Evolutionary conservation across 2,329 filamentous ascomycete genomes (phyloP).

Genomic region (Zymoseptoria crescenta): DNA sequence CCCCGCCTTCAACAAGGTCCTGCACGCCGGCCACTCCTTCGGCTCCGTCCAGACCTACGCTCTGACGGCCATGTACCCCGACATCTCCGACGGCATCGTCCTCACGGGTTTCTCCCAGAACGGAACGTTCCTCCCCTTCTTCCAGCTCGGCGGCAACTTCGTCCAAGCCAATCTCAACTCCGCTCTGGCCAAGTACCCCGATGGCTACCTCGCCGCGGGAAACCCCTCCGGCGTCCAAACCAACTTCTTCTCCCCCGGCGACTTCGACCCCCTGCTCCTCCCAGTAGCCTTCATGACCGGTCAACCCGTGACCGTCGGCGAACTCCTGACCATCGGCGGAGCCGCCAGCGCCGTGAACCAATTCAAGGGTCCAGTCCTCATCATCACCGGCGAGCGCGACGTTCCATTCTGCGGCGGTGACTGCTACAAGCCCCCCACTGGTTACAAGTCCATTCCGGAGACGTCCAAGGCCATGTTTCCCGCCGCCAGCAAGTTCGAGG

Average conservation of each 20-base stretch:
- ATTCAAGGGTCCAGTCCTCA: conserved; percentile 49
- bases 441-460: conserved; percentile 39
- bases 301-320: conserved; percentile 52
- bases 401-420: conserved; percentile 53
- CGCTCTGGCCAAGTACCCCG: conserved; percentile 24
- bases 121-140: conserved; percentile 35
- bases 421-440: conserved; percentile 41
- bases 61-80: conserved; percentile 46
- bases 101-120: conserved; percentile 54
- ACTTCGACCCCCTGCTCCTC: conserved; percentile 50
- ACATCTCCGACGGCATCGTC: conserved; percentile 50
- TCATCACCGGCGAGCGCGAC: conserved; percentile 52
- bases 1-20: conserved; percentile 37
- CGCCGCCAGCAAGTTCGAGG: conserved; percentile 41
- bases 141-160: conserved; percentile 27
- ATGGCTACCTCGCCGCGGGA: conserved; percentile 48
- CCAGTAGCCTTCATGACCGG: conserved; percentile 39
- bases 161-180: conserved; percentile 26
- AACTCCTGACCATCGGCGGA: conserved; percentile 49
- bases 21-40: conserved; percentile 59
- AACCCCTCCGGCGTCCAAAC: conserved; percentile 44
- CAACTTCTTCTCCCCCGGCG: conserved; percentile 41
- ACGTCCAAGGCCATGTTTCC: conserved; percentile 39
- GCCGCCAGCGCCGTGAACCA: conserved; percentile 27
- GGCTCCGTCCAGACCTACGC: conserved; percentile 52